phyloP scores from a whole-genome alignment of 352 stramenopile species.

The Phytopythium helicoides region DNA sequence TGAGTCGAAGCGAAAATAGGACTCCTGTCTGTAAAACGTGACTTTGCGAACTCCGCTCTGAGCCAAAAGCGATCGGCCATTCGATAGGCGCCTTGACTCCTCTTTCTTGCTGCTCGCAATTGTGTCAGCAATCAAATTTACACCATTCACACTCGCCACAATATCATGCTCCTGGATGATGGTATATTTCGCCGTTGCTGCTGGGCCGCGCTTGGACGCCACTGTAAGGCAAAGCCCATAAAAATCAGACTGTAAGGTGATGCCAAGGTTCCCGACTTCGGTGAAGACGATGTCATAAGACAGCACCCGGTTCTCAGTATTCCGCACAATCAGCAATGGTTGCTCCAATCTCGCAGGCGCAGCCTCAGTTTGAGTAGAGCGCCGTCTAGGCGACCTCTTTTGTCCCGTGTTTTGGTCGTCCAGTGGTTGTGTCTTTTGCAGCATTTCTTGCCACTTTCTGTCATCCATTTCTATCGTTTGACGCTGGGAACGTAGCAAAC shows the following conservation, averaged over 20 bases:
- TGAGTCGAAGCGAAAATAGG: conserved; percentile 1
- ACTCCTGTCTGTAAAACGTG: conserved; percentile 1
- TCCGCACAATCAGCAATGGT: background rate
- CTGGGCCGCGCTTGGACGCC: background rate
- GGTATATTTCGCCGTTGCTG: background rate
- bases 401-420: no score
- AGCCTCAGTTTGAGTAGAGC: no score
- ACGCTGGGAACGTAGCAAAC: conserved; percentile 29
- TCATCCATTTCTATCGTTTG: conserved; percentile 34
- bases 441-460: no score
- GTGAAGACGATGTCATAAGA: background rate
- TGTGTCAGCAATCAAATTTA: background rate
- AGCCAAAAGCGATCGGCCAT: background rate
- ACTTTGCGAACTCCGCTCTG: background rate
- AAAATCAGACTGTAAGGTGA: conserved; percentile 1
- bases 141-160: background rate
- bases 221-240: background rate
- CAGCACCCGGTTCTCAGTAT: background rate
- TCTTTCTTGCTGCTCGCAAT: background rate
- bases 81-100: background rate
- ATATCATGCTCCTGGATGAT: conserved; percentile 3
- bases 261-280: background rate
- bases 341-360: background rate
- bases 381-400: no score
- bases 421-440: no score